A percentile compares a stretch with the other conserved stretches of the same genome.
phyloP scores from a whole-genome alignment of 345 rosid species.

The Euphorbia tirucalli region DNA sequence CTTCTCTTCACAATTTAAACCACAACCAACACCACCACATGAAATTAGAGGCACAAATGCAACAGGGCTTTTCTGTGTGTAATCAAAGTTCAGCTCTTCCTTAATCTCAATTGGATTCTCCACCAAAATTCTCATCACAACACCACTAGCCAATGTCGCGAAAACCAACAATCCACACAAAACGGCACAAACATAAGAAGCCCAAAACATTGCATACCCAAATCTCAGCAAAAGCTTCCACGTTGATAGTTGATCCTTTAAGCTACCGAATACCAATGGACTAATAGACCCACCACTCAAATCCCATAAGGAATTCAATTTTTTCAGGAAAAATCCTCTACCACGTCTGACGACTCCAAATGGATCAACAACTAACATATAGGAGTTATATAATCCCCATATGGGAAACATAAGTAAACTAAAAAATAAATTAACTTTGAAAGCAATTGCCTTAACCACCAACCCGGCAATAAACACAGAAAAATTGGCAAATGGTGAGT shows the following conservation, averaged over 20 bases:
- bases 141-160: conserved; percentile 51
- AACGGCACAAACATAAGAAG: conserved; percentile 55
- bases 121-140: conserved; percentile 53
- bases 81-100: conserved; percentile 67
- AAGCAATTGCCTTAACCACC: conserved; percentile 60
- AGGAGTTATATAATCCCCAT: conserved; percentile 35
- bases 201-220: conserved; percentile 72
- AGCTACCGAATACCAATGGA: conserved; percentile 38
- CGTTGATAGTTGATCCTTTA: conserved; percentile 42
- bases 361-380: conserved; percentile 53
- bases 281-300: conserved; percentile 25
- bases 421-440: conserved; percentile 54
- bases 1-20: conserved; percentile 42
- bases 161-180: conserved; percentile 55
- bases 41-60: conserved; percentile 59
- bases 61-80: conserved; percentile 55
- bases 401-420: conserved; percentile 47
- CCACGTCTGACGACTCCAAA: conserved; percentile 43
- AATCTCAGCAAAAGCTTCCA: conserved; percentile 41
- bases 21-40: conserved; percentile 48
- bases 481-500: conserved; percentile 28
- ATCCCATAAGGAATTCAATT: conserved; percentile 28
- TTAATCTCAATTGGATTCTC: conserved; percentile 55
- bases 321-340: conserved; percentile 29
- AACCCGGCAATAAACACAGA: conserved; percentile 43